Evolutionary conservation across 1,284 basidiomycete genomes (phyloP), one percentile per base, ranked within the genome.

Genomic region (Ustilago curta): DNA sequence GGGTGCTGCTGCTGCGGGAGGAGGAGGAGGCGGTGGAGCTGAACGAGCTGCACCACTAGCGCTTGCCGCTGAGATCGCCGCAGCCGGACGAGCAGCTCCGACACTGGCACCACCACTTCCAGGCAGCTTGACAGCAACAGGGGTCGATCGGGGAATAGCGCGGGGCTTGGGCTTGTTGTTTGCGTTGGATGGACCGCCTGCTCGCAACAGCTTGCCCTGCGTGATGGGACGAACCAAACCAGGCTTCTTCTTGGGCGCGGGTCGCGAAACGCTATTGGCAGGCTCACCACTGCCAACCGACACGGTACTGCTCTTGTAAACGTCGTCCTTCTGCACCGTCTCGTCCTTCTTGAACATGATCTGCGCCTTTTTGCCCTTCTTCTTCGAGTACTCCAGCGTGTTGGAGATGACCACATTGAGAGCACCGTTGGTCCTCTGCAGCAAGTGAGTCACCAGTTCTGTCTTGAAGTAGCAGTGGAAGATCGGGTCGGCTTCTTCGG

Each of bases 391-490:
- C 45, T 84, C 81, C 19, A 84, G 70, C 31, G 49, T 62, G 61
- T 67, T 76, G 3, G 81, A 70, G 52, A 84, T 66, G 16, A 68
- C 68, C 37, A 99, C 87, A 65, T 87, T 91, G 67, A 95, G 89
- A 65, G 90, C 91, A 2, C 91, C 93, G 79, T 91, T 91, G 1
- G 93, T 94, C 64, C 93, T 86, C 74, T 92, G 91, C 65, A 95
- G 87, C 45, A 99, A 88, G 78, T 92, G 91, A 12, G 93, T 90
- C 9, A 91, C 88, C 56, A 99, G 88, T 85, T 99, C 97, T 0
- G 97, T 99, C 90, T 99, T 99, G 90, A 99, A 96, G 77, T 91
- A 88, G 79, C 93, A 95, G 70, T 90, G 92, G 81, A 99, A 89
- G 52, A 98, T 88, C 0, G 96, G 95, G 84, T 99, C 97, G n/a